Conservation (phyloP, 495 filamentous ascomycete genomes). For the Xylaria venustula region DNA sequence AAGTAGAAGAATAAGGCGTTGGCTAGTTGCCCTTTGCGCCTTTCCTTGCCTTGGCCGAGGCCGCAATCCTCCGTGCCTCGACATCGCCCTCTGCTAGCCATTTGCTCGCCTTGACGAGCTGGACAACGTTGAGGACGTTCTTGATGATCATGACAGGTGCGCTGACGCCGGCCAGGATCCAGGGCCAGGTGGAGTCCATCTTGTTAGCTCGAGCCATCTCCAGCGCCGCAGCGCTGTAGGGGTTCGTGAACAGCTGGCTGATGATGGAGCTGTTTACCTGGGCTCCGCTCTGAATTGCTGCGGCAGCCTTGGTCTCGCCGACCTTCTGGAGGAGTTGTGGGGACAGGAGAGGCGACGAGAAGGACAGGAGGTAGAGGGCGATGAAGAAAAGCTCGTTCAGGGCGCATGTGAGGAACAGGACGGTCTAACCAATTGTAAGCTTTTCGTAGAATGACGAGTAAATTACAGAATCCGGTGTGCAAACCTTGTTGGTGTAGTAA, state of each 20-base stretch:
- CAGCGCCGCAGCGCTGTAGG: slow-evolving; percentile 86
- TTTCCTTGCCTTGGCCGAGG: slow-evolving; percentile 49
- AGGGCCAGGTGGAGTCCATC: slow-evolving; percentile 72
- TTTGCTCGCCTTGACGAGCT: slow-evolving; percentile 87
- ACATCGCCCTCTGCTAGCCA: slow-evolving; percentile 91
- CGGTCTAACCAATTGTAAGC: slow-evolving; percentile 57
- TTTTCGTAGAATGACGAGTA: slow-evolving; percentile 5
- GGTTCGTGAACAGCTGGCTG: slow-evolving; percentile 70
- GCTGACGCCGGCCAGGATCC: slow-evolving; percentile 80
- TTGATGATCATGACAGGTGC: slow-evolving; percentile 86
- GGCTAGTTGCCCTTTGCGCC: slow-evolving; percentile 16
- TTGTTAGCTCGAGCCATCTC: slow-evolving; percentile 92
- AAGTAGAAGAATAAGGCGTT: background rate
- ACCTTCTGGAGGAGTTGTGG: slow-evolving; percentile 67
- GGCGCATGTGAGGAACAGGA: slow-evolving; percentile 87
- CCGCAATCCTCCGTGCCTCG: slow-evolving; percentile 49
- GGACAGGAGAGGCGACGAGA: slow-evolving; percentile 82
- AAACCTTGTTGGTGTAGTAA: slow-evolving; percentile 95
- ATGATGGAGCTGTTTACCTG: slow-evolving; percentile 63
- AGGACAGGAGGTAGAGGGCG: slow-evolving; percentile 94
- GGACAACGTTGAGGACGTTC: slow-evolving; percentile 90
- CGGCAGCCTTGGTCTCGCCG: slow-evolving; percentile 47
- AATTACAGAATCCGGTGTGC: slow-evolving; percentile 23
- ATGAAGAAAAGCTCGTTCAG: slow-evolving; percentile 97
- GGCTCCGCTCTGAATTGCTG: slow-evolving; percentile 57